phyloP scores from a whole-genome alignment of 192 early-diverging fungal species.

The Podila epigama region DNA sequence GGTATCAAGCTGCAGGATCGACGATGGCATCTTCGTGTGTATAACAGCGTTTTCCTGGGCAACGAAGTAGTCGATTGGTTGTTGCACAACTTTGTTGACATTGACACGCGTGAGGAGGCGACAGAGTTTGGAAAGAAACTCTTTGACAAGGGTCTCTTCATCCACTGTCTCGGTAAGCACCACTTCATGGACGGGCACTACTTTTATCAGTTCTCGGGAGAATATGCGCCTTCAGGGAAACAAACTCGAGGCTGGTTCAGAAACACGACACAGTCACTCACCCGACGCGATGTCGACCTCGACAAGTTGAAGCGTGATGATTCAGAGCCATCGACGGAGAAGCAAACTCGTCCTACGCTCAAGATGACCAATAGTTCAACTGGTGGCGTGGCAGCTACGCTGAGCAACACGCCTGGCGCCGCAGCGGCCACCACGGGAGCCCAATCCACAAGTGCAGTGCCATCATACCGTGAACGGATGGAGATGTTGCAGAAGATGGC shows the following conservation, averaged over 20 bases:
- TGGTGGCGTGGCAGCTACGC: constrained; percentile 8
- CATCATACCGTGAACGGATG: constrained; percentile 31
- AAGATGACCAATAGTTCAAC: constrained; percentile 15
- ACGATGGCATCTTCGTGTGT: constrained; percentile 86
- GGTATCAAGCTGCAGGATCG: constrained; percentile 77
- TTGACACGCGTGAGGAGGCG: constrained; percentile 79
- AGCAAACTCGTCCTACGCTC: constrained; percentile 15
- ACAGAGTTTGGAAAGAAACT: constrained; percentile 80
- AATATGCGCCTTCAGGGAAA: constrained; percentile 55
- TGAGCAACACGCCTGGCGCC: not conserved
- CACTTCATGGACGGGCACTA: constrained; percentile 89
- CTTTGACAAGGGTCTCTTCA: constrained; percentile 76
- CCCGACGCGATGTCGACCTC: constrained; percentile 21
- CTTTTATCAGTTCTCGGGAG: constrained; percentile 79
- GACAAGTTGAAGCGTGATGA: constrained; percentile 33
- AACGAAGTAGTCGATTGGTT: constrained; percentile 91
- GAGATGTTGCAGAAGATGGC: constrained; percentile 47
- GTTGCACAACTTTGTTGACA: constrained; percentile 74
- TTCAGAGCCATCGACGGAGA: constrained; percentile 4
- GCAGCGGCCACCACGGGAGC: not conserved
- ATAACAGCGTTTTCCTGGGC: constrained; percentile 78
- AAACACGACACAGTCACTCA: constrained; percentile 38
- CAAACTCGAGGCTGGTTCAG: constrained; percentile 55
- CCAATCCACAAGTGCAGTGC: constrained; percentile 7
- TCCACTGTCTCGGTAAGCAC: constrained; percentile 65